phyloP scores from a whole-genome alignment of 495 filamentous ascomycete species.

The Penicillium subrubescens region DNA sequence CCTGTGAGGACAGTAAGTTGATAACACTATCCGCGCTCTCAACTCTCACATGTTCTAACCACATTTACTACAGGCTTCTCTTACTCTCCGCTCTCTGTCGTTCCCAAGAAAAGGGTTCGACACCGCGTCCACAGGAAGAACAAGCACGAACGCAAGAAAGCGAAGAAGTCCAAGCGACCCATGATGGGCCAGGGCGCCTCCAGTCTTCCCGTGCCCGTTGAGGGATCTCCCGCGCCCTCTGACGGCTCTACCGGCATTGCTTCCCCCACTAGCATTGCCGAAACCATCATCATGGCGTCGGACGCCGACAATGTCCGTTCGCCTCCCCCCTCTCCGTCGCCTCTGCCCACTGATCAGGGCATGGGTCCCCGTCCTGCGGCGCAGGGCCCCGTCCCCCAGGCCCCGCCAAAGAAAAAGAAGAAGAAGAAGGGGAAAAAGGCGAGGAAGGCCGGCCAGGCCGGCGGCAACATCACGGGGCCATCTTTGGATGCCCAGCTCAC shows the following conservation, averaged over 20 bases:
- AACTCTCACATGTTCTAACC: background rate
- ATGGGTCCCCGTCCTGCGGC: background rate
- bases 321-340: background rate
- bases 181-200: background rate
- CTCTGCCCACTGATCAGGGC: background rate
- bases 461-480: background rate
- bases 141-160: background rate
- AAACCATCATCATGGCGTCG: background rate
- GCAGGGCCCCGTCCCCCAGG: background rate
- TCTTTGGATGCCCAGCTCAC: background rate
- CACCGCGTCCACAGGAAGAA: background rate
- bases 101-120: background rate
- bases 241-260: background rate
- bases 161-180: background rate
- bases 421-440: background rate
- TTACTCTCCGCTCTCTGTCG: background rate
- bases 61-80: background rate
- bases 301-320: background rate
- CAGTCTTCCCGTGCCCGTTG: background rate
- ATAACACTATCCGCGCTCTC: background rate
- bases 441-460: background rate
- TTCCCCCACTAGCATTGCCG: background rate
- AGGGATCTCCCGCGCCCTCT: background rate
- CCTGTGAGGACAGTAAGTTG: background rate
- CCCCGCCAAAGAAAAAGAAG: background rate